phyloP scores from a whole-genome alignment of 805 yeast species.

The Hanseniaspora jakobsenii region DNA sequence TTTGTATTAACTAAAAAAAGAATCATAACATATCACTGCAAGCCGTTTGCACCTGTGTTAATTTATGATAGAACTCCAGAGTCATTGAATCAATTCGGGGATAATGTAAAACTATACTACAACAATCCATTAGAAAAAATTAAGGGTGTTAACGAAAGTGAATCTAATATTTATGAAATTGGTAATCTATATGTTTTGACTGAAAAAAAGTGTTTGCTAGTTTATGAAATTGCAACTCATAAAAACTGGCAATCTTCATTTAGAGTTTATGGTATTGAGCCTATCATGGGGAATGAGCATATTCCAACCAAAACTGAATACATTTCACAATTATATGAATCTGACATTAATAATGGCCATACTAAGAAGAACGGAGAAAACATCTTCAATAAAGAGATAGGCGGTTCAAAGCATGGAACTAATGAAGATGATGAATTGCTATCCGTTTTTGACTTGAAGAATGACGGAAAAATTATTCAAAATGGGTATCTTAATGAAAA shows the following conservation, averaged over 20 bases:
- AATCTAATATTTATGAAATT: neutral
- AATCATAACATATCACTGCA: constrained; percentile 25
- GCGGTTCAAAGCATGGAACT: constrained; percentile 19
- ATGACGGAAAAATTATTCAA: constrained; percentile 25
- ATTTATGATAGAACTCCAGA: constrained; percentile 24
- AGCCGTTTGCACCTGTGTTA: constrained; percentile 27
- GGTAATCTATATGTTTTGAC: constrained; percentile 24
- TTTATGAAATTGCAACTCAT: constrained; percentile 24
- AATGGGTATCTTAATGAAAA: constrained; percentile 27
- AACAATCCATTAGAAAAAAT: constrained; percentile 18
- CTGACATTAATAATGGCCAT: neutral
- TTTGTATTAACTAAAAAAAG: constrained; percentile 24
- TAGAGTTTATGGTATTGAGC: constrained; percentile 26
- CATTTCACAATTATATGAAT: too few relatives aligned
- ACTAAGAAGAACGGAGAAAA: neutral
- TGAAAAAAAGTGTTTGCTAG: constrained; percentile 23
- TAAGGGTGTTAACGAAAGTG: constrained; percentile 19
- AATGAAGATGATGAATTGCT: constrained; percentile 26
- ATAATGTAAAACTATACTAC: constrained; percentile 19
- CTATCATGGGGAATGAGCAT: constrained; percentile 16
- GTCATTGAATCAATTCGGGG: constrained; percentile 26
- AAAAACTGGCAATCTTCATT: constrained; percentile 20
- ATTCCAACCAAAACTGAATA: neutral
- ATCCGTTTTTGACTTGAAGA: constrained; percentile 25
- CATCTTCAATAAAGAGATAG: constrained; percentile 4